Evolutionary conservation across 1,284 basidiomycete species (phyloP).

Genomic region (Rhodotorula sp.): DNA sequence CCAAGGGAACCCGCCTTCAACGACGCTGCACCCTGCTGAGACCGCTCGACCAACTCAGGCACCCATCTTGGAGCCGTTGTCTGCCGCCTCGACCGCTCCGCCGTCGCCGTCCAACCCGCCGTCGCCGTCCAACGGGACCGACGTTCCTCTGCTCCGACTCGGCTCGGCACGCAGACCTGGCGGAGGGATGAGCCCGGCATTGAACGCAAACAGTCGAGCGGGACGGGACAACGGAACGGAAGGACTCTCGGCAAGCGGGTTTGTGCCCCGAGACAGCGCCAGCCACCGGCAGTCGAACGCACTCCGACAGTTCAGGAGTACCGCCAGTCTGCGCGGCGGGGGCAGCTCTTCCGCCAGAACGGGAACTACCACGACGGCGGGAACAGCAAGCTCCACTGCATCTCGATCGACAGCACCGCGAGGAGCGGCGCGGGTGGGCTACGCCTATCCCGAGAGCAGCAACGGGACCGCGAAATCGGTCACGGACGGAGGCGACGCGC

Average conservation of each 20-base stretch:
- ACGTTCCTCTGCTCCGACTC: slow-evolving; percentile 36
- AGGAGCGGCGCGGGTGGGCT: neutral
- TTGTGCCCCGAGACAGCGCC: slow-evolving; percentile 12
- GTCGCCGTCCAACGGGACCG: slow-evolving; percentile 10
- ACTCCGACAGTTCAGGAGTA: slow-evolving; percentile 28
- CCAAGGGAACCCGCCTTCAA: no score
- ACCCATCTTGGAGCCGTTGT: no score
- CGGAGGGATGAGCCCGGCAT: no score
- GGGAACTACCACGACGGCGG: neutral
- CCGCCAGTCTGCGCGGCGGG: neutral
- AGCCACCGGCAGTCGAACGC: slow-evolving; percentile 32
- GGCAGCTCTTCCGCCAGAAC: neutral
- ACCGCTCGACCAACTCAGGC: no score
- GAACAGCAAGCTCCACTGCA: neutral
- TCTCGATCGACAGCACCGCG: neutral
- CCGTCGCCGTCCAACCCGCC: slow-evolving; percentile 34
- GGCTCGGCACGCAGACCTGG: neutral
- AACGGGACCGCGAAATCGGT: slow-evolving; percentile 1
- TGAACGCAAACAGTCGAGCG: neutral
- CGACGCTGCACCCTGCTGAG: no score
- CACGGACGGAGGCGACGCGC: slow-evolving; percentile 7
- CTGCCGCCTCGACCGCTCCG: neutral
- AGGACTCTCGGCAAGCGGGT: slow-evolving; percentile 2
- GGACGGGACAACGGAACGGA: neutral
- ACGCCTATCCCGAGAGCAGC: slow-evolving; percentile 6